Base-by-base conservation (phyloP, 148 eudicot species). In the Vaccinium darrowii region DNA sequence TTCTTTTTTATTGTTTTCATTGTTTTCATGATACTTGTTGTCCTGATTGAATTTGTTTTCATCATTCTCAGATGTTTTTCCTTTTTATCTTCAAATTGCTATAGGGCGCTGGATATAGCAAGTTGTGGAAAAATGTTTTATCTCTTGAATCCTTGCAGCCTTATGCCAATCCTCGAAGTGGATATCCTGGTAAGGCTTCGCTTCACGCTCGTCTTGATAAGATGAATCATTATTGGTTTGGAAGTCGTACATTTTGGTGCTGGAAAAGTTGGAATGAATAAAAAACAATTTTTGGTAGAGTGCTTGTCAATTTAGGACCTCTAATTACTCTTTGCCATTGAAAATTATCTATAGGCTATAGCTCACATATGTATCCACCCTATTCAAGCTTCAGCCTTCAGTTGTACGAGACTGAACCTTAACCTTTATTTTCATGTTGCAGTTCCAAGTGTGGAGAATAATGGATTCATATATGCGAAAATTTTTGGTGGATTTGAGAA, bases 401-500 rank as follows among this genome's bases (percentile, higher is more conserved):
- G 51, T 80, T 33, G n/a, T 1, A 63, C n/a, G 25, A 63, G 69
- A 63, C 12, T 36, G 4, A 49, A 19, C n/a, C 36, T 36, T 57
- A 62, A 30, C 14, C 9, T 23, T 58, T n/a, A 84, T 63, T 86
- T 78, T 21, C 75, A 19, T 84, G 36, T 88, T 86, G 86, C 93
- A 94, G 99, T 85, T 91, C 94, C 98, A 81, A 77, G 94, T 65
- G 86, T 84, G 85, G 86, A 86, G 87, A 92, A 89, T 88, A 94
- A 90, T 90, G 99, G 99, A 81, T 96, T 91, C 87, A 92, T 96
- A 79, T 94, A 93, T 92, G 97, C 97, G 84, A 96, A 96, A 90
- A 84, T 96, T 86, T 92, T 86, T 92, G 99, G 99, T 63, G 98
- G 94, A 84, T 96, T 96, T 88, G 99, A 93, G 89, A 93, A 91